Conservation (phyloP, 208 protist genomes). For the Acanthamoeba quina region DNA sequence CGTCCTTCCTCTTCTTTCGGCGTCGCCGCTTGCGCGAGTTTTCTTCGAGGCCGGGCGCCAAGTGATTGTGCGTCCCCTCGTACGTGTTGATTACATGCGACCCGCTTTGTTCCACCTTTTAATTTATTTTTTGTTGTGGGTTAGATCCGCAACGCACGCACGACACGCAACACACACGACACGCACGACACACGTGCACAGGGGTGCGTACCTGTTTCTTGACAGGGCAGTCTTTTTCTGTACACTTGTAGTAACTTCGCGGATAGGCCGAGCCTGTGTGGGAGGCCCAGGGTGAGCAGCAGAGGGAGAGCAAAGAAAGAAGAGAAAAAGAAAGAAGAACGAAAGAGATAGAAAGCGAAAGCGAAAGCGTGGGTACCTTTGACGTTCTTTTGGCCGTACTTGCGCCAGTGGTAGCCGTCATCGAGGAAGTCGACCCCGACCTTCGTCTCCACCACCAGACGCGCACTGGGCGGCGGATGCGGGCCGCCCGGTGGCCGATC, state of each 20-base stretch:
- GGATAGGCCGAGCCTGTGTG: conserved; percentile 14
- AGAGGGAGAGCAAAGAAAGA: no score
- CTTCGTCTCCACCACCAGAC: conserved; percentile 65
- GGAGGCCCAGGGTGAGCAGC: neutral
- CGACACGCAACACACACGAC: no score
- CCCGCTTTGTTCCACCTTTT: conserved; percentile 62
- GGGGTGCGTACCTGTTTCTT: conserved; percentile 50
- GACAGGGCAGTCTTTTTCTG: conserved; percentile 71
- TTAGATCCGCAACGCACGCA: no score
- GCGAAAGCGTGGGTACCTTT: conserved; percentile 12
- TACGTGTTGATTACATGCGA: conserved; percentile 73
- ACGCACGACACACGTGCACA: no score
- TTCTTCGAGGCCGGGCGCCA: conserved; percentile 50
- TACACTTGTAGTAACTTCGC: conserved; percentile 72
- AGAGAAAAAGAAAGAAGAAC: no score
- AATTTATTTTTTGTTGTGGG: neutral
- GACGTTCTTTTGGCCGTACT: conserved; percentile 75
- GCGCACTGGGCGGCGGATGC: neutral
- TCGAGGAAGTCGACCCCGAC: conserved; percentile 70
- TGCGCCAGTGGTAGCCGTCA: conserved; percentile 71
- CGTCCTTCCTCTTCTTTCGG: neutral
- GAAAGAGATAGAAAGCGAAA: neutral
- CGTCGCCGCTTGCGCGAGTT: conserved; percentile 52
- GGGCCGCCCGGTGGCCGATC: neutral
- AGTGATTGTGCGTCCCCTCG: conserved; percentile 69